Base-by-base conservation (phyloP, 768 basidiomycete species). In the Suillus alpinus region DNA sequence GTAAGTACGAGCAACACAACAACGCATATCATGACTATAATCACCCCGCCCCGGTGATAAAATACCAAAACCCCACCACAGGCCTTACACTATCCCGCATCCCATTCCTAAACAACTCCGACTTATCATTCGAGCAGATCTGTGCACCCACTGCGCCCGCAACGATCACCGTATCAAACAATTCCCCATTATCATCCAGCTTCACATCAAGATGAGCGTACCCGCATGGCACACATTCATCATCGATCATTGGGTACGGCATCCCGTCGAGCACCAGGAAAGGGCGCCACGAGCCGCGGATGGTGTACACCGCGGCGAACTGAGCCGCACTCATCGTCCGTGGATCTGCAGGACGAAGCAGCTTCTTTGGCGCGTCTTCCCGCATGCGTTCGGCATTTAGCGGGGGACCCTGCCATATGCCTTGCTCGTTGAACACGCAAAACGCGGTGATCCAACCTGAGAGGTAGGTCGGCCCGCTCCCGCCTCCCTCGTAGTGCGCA, bases 391-490 rank as follows among this genome's bases (percentile, higher is more conserved):
- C 72, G 36, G 72, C 68, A 44, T 73, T 74, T 57, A 74, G 66
- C 26, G 50, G 56, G 60, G 71, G 67, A 31, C 75, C 76, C 34
- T 70, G 68, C 74, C 77, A 77, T 39, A 66, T 57, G 18, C 77
- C 77, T 1, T 64, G 67, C 16, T 67, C 66, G 56, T 70, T 64
- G 69, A 66, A 75, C 46, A 70, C 74, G 51, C 75, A 76, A 52
- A 78, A 79, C 12, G 76, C 75, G 26, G 72, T 75, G 56, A 78
- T 74, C 78, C 77, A 78, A 0, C 77, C 80, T 3, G 73, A 72
- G n/a, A 80, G 58, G 62, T 62, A 74, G 12, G 65, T 62, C 2
- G 69, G 64, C 2, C 74, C 76, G n/a, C 70, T 71, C 12, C 66
- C 71, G 10, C 47, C 16, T 50, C 29, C 49, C 9, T 73, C 64